A percentile compares a stretch with the other conserved stretches of the same genome.
These are phyloP conservation scores for Plasmodiophora brassicae DNA, from an alignment of 208 protist genomes.

Conservation along the genomic window DNA sequence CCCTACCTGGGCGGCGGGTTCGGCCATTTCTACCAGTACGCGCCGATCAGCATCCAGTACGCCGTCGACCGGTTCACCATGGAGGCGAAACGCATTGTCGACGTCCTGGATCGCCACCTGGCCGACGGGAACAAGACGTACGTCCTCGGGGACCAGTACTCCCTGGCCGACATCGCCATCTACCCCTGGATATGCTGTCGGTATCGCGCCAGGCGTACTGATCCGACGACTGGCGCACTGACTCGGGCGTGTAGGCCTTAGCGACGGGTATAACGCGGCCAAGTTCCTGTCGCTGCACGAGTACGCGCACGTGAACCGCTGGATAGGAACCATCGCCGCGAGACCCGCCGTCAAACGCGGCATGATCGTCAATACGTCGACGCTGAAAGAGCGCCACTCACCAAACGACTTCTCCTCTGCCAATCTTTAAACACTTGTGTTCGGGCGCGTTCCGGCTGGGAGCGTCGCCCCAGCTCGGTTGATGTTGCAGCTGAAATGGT, in stretches of 20 bases:
- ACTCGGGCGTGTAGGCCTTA: too few relatives aligned
- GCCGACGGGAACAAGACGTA: slow-evolving; percentile 25
- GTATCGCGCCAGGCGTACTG: too few relatives aligned
- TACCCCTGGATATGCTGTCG: slow-evolving; percentile 39
- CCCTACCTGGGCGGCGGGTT: slow-evolving; percentile 51
- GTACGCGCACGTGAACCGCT: slow-evolving; percentile 12
- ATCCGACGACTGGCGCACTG: too few relatives aligned
- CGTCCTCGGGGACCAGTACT: slow-evolving; percentile 44
- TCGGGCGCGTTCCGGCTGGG: too few relatives aligned
- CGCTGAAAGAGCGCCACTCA: too few relatives aligned
- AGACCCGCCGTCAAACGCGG: background rate
- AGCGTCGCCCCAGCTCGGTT: too few relatives aligned
- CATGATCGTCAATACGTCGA: too few relatives aligned
- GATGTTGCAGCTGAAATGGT: too few relatives aligned
- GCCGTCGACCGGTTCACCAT: slow-evolving; percentile 52
- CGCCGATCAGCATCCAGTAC: slow-evolving; percentile 49
- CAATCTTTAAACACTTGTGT: too few relatives aligned
- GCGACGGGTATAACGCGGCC: background rate
- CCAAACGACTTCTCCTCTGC: too few relatives aligned
- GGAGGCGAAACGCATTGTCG: slow-evolving; percentile 50
- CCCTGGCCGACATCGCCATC: slow-evolving; percentile 52
- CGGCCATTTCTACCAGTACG: slow-evolving; percentile 52
- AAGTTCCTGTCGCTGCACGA: slow-evolving; percentile 30
- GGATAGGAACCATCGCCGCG: background rate
- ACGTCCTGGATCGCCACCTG: slow-evolving; percentile 45